Evolutionary conservation across 352 stramenopile species (phyloP).

Genomic region (Labyrinthula sp.): DNA sequence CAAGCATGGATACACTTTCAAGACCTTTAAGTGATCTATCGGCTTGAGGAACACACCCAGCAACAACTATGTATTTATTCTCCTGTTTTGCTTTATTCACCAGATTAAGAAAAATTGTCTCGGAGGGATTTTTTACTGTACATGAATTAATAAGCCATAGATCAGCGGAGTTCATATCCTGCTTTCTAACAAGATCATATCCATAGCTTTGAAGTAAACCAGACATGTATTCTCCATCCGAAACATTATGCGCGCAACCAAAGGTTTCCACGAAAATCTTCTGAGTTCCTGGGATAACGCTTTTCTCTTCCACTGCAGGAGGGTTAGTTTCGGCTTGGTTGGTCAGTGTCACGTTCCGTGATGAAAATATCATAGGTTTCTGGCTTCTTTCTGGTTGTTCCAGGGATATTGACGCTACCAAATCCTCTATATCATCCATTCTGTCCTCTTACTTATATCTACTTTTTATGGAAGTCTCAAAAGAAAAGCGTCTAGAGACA

Average conservation of each 20-base stretch:
- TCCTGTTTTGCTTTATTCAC: constrained; percentile 50
- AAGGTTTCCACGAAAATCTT: constrained; percentile 56
- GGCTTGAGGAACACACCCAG: constrained; percentile 64
- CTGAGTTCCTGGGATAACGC: constrained; percentile 14
- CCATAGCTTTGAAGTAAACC: constrained; percentile 62
- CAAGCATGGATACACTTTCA: constrained; percentile 57
- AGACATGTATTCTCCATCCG: constrained; percentile 72
- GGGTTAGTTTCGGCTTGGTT: no score
- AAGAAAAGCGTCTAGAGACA: no score
- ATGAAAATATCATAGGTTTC: no score
- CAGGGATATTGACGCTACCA: no score
- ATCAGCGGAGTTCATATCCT: constrained; percentile 48
- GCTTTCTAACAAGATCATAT: constrained; percentile 50
- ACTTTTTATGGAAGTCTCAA: no score
- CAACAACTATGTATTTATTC: constrained; percentile 60
- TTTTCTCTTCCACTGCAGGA: no score
- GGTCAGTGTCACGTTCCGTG: no score
- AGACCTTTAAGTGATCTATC: constrained; percentile 55
- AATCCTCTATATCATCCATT: no score
- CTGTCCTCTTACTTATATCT: no score
- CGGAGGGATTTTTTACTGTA: constrained; percentile 72
- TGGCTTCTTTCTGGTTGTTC: no score
- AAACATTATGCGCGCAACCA: constrained; percentile 71
- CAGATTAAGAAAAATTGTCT: constrained; percentile 63
- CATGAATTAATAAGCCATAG: constrained; percentile 72